A percentile compares a stretch with the other conserved stretches of the same genome.
These are phyloP conservation scores for Stentor roeselii DNA, from an alignment of 73 alveolate genomes.

Conservation along the genomic window DNA sequence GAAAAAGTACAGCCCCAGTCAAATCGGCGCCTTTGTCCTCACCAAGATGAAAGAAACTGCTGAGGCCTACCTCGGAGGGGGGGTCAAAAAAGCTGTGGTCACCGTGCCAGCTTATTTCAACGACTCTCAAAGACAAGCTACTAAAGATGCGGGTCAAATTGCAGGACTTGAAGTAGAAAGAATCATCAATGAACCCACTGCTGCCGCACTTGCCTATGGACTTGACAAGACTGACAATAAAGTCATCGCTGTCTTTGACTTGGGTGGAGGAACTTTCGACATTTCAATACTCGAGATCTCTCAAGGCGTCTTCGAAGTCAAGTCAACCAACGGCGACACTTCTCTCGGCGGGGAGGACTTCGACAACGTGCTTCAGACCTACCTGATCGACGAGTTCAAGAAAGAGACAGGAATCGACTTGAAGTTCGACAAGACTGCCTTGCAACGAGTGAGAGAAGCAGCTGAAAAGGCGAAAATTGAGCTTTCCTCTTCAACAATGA, in stretches of 20 bases:
- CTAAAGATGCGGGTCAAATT: constrained; percentile 90
- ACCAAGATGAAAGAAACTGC: constrained; percentile 76
- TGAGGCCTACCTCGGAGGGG: constrained; percentile 72
- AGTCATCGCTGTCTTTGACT: constrained; percentile 93
- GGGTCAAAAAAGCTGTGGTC: constrained; percentile 85
- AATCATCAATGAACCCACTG: constrained; percentile 99
- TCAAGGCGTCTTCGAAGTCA: constrained; percentile 96
- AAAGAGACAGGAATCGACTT: constrained; percentile 80
- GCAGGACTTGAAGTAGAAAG: constrained; percentile 93
- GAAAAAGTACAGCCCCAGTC: constrained; percentile 56
- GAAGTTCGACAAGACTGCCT: constrained; percentile 78
- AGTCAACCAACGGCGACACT: constrained; percentile 97
- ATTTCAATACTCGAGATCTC: constrained; percentile 81
- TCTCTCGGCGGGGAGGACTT: constrained; percentile 97
- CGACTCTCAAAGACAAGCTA: constrained; percentile 86
- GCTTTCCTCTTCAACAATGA: constrained; percentile 70
- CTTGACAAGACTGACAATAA: constrained; percentile 91
- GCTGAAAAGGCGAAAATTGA: constrained; percentile 91
- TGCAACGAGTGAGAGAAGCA: constrained; percentile 90
- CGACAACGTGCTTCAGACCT: constrained; percentile 36
- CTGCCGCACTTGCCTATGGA: constrained; percentile 98
- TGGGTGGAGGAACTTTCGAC: constrained; percentile 98
- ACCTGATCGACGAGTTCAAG: constrained; percentile 88
- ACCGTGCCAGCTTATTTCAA: constrained; percentile 97
- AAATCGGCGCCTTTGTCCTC: constrained; percentile 62